phyloP scores from a whole-genome alignment of 2,329 filamentous ascomycete genomes.

The Cordyceps militaris region DNA sequence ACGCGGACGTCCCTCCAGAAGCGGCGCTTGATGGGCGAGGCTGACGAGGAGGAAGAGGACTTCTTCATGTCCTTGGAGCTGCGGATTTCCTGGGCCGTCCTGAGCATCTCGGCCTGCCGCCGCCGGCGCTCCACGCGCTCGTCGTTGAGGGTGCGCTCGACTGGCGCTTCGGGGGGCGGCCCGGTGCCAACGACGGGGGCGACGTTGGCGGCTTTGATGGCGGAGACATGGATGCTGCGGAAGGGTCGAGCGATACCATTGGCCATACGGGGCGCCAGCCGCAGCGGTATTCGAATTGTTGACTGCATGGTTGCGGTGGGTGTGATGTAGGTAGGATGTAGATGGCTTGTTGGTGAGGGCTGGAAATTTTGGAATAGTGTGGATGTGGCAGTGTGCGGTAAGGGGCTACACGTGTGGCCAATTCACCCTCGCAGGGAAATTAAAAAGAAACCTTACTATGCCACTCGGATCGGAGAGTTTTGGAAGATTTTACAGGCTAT shows the following conservation, averaged over 20 bases:
- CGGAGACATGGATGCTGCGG: slow-evolving; percentile 28
- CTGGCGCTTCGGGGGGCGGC: slow-evolving; percentile 51
- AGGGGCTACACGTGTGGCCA: no score
- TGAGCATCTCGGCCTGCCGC: slow-evolving; percentile 49
- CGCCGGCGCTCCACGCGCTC: slow-evolving; percentile 43
- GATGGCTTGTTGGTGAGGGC: slow-evolving; percentile 5
- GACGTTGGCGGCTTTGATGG: slow-evolving; percentile 37
- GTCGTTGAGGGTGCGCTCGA: slow-evolving; percentile 32
- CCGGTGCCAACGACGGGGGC: slow-evolving; percentile 48
- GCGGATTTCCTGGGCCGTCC: slow-evolving; percentile 22
- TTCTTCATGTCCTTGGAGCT: no score
- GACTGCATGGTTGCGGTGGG: slow-evolving; percentile 33
- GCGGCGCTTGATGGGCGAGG: slow-evolving; percentile 51
- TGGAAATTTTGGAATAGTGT: slow-evolving; percentile 12
- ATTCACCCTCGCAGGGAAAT: no score
- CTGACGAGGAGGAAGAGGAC: background rate
- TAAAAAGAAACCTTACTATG: no score
- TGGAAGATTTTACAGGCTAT: no score
- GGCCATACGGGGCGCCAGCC: slow-evolving; percentile 24
- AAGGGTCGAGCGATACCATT: slow-evolving; percentile 12
- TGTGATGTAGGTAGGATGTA: slow-evolving; percentile 9
- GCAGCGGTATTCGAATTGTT: slow-evolving; percentile 32
- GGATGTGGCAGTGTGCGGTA: no score
- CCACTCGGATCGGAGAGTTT: no score
- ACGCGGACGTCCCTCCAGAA: slow-evolving; percentile 87